A percentile compares a stretch with the other conserved stretches of the same genome.
These are phyloP conservation scores for Quercus bicolor DNA, from an alignment of 306 rosid genomes.

Conservation along the genomic window DNA sequence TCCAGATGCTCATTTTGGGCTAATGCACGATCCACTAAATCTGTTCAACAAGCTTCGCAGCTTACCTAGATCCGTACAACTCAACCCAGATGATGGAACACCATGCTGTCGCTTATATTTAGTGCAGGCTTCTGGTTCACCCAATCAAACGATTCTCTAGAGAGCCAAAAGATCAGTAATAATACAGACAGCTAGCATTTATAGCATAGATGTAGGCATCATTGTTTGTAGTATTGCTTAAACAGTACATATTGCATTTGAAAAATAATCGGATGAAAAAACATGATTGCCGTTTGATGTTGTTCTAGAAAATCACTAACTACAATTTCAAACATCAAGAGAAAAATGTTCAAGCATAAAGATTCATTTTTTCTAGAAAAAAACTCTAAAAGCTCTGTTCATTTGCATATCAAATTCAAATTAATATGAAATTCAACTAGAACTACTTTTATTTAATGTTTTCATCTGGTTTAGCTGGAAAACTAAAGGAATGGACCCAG, in stretches of 20 bases:
- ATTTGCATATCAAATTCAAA: not conserved
- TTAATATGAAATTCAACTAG: not conserved
- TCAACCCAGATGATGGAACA: slow-evolving; percentile 87
- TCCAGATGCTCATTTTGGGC: slow-evolving; percentile 95
- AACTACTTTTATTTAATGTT: no score
- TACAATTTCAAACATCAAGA: no score
- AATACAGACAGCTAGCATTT: slow-evolving; percentile 24
- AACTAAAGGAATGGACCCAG: no score
- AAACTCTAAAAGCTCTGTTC: not conserved
- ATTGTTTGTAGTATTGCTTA: slow-evolving; percentile 31
- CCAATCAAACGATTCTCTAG: slow-evolving; percentile 36
- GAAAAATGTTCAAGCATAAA: not conserved
- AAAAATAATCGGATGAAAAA: not conserved
- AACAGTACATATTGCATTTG: slow-evolving; percentile 15
- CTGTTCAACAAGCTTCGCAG: slow-evolving; percentile 85
- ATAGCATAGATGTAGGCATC: slow-evolving; percentile 30
- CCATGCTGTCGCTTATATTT: slow-evolving; percentile 87
- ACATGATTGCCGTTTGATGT: not conserved
- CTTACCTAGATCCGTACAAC: slow-evolving; percentile 75
- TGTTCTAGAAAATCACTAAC: no score
- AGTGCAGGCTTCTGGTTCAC: slow-evolving; percentile 95
- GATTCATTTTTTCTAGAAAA: not conserved
- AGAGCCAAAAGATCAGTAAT: slow-evolving; percentile 24
- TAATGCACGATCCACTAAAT: slow-evolving; percentile 67
- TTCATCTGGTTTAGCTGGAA: no score